phyloP scores from a whole-genome alignment of 2,329 filamentous ascomycete species.

The Arthrobotrys iridis region DNA sequence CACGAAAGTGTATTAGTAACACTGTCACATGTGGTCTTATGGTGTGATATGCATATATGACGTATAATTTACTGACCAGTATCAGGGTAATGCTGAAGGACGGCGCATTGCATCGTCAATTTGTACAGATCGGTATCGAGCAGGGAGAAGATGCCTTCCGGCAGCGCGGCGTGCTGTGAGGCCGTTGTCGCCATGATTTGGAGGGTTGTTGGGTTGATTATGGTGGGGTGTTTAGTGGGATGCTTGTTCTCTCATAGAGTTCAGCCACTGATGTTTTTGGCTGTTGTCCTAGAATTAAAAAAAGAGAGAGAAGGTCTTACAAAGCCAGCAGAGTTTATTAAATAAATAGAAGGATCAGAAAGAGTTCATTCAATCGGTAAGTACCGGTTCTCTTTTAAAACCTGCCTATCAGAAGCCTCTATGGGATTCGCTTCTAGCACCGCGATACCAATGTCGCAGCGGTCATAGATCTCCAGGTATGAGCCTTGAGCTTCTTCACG shows the following conservation, averaged over 20 bases:
- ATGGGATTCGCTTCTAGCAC: constrained; percentile 57
- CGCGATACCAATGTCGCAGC: constrained; percentile 60
- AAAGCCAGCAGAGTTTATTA: background rate
- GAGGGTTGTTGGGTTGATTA: background rate
- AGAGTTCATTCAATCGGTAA: background rate
- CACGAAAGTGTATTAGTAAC: constrained; percentile 3
- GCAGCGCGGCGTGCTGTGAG: constrained; percentile 68
- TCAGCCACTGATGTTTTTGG: too few relatives aligned
- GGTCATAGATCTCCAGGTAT: constrained; percentile 61
- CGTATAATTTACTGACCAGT: constrained; percentile 57
- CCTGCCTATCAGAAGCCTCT: background rate
- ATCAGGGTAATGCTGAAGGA: constrained; percentile 91
- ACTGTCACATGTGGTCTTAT: background rate
- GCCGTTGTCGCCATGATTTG: constrained; percentile 60
- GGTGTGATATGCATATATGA: background rate
- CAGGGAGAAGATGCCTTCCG: constrained; percentile 82
- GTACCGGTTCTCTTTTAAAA: background rate
- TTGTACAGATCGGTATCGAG: constrained; percentile 92
- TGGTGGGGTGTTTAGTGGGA: constrained; percentile 6
- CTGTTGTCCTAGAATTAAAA: constrained; percentile 6
- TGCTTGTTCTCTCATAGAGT: background rate
- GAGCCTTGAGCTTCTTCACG: constrained; percentile 9
- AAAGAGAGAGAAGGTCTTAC: too few relatives aligned
- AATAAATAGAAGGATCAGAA: background rate
- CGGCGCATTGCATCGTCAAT: constrained; percentile 97